Evolutionary conservation across 768 basidiomycete species (phyloP).

Genomic region (Boletellus sp.): DNA sequence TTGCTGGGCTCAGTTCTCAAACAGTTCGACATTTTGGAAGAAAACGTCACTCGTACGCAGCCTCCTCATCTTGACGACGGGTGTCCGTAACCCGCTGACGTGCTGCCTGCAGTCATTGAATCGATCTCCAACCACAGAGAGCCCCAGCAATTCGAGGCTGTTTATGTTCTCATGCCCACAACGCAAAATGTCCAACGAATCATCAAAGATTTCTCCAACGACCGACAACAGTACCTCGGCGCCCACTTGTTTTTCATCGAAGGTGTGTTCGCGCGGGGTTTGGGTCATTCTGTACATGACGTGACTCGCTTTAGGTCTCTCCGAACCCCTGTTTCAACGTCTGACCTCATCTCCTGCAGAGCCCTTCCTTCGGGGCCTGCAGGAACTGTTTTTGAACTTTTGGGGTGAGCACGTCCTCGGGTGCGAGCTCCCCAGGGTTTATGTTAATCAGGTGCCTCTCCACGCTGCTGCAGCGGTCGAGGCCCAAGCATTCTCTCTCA

Average conservation of each 20-base stretch:
- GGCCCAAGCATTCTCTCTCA: conserved; percentile 78
- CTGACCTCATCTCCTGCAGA: conserved; percentile 74
- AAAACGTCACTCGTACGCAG: conserved; percentile 90
- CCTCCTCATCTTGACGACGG: neutral
- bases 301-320: conserved; percentile 49
- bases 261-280: conserved; percentile 43
- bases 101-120: conserved; percentile 70
- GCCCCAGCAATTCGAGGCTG: conserved; percentile 84
- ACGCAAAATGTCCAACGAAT: conserved; percentile 90
- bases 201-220: conserved; percentile 73
- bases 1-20: conserved; percentile 83
- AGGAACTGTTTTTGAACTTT: conserved; percentile 91
- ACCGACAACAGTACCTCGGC: conserved; percentile 68
- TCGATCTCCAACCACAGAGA: conserved; percentile 79
- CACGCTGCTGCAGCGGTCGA: conserved; percentile 61
- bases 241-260: conserved; percentile 95
- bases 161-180: conserved; percentile 94
- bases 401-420: conserved; percentile 60
- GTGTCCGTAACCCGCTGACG: conserved; percentile 7
- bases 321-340: conserved; percentile 72
- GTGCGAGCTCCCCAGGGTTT: neutral
- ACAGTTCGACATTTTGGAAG: conserved; percentile 90
- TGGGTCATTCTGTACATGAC: neutral
- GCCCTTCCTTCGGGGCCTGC: conserved; percentile 68
- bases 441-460: conserved; percentile 9